A percentile compares a stretch with the other conserved stretches of the same genome.
These are phyloP conservation scores for Solanum neorickii DNA, from an alignment of 257 asterid species.

Conservation along the genomic window DNA sequence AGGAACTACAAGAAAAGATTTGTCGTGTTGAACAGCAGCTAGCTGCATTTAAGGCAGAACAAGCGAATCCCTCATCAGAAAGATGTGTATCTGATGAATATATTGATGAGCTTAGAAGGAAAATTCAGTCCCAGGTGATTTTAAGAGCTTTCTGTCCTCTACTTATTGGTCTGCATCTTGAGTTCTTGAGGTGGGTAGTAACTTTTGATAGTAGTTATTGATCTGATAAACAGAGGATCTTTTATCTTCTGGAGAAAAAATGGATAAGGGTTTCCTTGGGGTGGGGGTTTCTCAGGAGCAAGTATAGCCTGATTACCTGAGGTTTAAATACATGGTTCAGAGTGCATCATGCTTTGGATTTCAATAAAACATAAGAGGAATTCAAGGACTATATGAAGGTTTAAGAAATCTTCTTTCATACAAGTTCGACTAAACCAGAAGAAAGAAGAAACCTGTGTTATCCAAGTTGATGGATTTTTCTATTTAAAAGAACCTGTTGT, in stretches of 20 bases:
- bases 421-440: not conserved
- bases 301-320: not conserved
- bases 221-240: not conserved
- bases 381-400: not conserved
- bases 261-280: not conserved
- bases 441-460: not conserved
- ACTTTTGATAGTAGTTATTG: not conserved
- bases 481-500: not conserved
- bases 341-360: not conserved
- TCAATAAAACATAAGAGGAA: not conserved
- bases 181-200: not conserved
- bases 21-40: slow-evolving; percentile 57
- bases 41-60: slow-evolving; percentile 33
- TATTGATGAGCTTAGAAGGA: slow-evolving; percentile 56
- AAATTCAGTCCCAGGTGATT: slow-evolving; percentile 69
- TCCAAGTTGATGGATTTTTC: not conserved
- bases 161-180: not conserved
- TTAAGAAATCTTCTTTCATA: not conserved
- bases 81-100: slow-evolving; percentile 43
- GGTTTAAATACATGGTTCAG: not conserved
- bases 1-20: slow-evolving; percentile 55
- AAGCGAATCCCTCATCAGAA: slow-evolving; percentile 24
- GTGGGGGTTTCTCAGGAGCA: not conserved
- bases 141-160: not conserved
- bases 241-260: not conserved